These are phyloP conservation scores for Hymenotorrendiella dingleyae DNA, from an alignment of 2,329 filamentous ascomycete genomes.

Conservation along the genomic window DNA sequence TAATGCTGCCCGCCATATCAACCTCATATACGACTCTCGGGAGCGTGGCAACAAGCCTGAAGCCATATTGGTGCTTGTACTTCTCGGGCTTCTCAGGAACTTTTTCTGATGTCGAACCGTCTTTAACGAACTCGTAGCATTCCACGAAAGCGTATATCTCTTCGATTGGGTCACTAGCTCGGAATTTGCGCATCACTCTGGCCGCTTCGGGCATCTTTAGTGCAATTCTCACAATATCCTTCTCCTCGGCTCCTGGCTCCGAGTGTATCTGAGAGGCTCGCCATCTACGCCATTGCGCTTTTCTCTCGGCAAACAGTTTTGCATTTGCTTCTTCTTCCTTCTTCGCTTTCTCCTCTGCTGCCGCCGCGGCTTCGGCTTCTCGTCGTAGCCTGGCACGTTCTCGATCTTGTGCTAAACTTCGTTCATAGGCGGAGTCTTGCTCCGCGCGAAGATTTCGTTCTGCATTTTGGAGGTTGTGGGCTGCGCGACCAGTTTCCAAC, in stretches of 20 bases:
- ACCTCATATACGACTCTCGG: constrained; percentile 76
- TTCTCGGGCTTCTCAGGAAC: constrained; percentile 46
- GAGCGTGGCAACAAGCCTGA: constrained; percentile 78
- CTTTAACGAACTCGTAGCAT: constrained; percentile 65
- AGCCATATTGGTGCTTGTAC: constrained; percentile 79
- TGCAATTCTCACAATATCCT: constrained; percentile 67
- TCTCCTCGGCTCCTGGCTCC: constrained; percentile 60
- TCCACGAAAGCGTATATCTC: constrained; percentile 96
- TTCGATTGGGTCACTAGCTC: constrained; percentile 64
- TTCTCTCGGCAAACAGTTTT: constrained; percentile 42
- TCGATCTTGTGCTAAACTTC: constrained; percentile 79
- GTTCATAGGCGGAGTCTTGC: constrained; percentile 91
- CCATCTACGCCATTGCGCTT: constrained; percentile 73
- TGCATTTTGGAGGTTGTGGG: constrained; percentile 57
- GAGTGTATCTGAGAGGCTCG: constrained; percentile 58
- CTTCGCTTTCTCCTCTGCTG: constrained; percentile 58
- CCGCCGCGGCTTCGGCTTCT: constrained; percentile 69
- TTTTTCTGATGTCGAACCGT: constrained; percentile 24
- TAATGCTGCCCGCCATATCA: constrained; percentile 58
- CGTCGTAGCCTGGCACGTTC: constrained; percentile 72
- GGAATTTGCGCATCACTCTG: constrained; percentile 72
- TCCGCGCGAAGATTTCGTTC: constrained; percentile 76
- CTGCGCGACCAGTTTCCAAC: constrained; percentile 65
- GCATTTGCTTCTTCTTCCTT: constrained; percentile 55
- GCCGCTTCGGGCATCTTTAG: constrained; percentile 59